Base-by-base conservation (phyloP, 176 grass and related monocot genomes). In the Phyllostachys edulis region DNA sequence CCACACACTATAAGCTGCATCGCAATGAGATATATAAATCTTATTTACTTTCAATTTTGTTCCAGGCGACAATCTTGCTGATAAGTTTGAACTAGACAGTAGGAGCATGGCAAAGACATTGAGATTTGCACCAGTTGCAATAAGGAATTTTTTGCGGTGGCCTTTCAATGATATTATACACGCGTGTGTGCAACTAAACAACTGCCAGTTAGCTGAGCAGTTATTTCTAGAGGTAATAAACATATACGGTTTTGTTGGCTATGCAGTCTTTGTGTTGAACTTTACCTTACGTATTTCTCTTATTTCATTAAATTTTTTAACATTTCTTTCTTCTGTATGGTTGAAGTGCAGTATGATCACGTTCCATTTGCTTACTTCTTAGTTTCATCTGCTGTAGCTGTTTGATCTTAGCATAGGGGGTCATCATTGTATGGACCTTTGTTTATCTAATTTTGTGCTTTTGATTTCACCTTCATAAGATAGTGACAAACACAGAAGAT, bases 81-180 rank as follows among this genome's bases (percentile, higher is more conserved):
- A 77, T 41, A 81, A 66, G 37, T 76, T 36, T 85, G 82, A 61
- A 75, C 68, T 62, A 70, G 63, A 79, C 17, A 77, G 39, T 81
- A 65, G 55, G 87, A 88, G 61, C 59, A 62, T 67, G 77, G 47
- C 57, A 85, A 79, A 84, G 18, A 23, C 15, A 42, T 84, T 69
- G 6, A 41, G 68, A 70, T 90, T 24, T 60, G 64, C 73, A 89
- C 84, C 88, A 63, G 13, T 20, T 73, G 75, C 84, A 62, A 65
- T 88, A 84, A 84, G 67, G 77, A 86, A 44, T 16, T 42, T 93
- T 39, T 82, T 98, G 80, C 86, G 85, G 78, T 93, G 91, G 79
- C 80, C 96, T 73, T 98, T 95, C 81, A 98, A 93, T 81, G 92
- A 98, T 87, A 79, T 93, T 12, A 73, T 98, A 75, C 85, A 90